phyloP scores from a whole-genome alignment of 768 basidiomycete species.

The Tylopilus balloui region DNA sequence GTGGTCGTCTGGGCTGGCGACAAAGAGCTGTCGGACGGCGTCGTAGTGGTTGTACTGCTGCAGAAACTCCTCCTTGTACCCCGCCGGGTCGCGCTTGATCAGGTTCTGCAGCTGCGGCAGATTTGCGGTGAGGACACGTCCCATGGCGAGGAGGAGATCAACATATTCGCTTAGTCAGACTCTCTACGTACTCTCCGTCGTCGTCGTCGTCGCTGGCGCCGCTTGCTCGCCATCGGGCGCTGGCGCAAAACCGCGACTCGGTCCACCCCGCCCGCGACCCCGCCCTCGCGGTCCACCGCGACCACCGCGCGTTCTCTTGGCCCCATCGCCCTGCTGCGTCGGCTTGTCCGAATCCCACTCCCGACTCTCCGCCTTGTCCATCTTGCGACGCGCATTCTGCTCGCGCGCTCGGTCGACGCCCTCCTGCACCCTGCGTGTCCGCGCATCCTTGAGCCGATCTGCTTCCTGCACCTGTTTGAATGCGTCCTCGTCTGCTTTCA shows the following conservation, averaged over 20 bases:
- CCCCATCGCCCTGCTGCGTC: slow-evolving; percentile 3
- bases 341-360: slow-evolving; percentile 85
- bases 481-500: slow-evolving; percentile 76
- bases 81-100: slow-evolving; percentile 87
- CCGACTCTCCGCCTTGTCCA: slow-evolving; percentile 72
- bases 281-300: slow-evolving; percentile 33
- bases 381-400: slow-evolving; percentile 73
- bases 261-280: slow-evolving; percentile 35
- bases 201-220: neutral
- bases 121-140: slow-evolving; percentile 69
- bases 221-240: neutral
- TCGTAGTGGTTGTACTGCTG: slow-evolving; percentile 97
- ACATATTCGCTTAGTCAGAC: slow-evolving; percentile 16
- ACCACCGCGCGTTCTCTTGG: slow-evolving; percentile 29
- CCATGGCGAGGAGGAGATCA: neutral
- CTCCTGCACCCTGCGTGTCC: slow-evolving; percentile 63
- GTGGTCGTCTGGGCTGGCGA: slow-evolving; percentile 78
- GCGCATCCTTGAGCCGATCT: slow-evolving; percentile 55
- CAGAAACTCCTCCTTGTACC: slow-evolving; percentile 92
- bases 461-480: slow-evolving; percentile 66
- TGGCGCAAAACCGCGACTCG: slow-evolving; percentile 19
- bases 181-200: neutral
- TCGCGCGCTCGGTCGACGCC: slow-evolving; percentile 66
- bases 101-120: slow-evolving; percentile 95
- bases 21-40: slow-evolving; percentile 80